phyloP scores from a whole-genome alignment of 2,329 filamentous ascomycete genomes.

The Neophaeococcomyces aloes region DNA sequence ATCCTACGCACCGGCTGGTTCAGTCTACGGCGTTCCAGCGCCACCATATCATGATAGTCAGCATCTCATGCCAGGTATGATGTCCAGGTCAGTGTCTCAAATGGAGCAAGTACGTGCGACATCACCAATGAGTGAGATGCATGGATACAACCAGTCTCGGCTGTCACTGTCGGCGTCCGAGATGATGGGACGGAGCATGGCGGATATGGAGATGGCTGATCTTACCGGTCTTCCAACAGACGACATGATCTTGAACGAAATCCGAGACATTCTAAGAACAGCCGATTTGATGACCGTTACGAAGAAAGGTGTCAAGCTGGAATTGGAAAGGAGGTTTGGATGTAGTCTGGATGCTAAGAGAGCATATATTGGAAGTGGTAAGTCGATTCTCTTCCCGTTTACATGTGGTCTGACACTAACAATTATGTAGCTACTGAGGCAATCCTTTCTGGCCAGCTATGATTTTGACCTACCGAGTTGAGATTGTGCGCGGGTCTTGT shows the following conservation, averaged over 20 bases:
- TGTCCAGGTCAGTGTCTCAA: slow-evolving; percentile 51
- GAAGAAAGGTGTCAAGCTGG: slow-evolving; percentile 94
- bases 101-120: slow-evolving; percentile 41
- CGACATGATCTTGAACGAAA: slow-evolving; percentile 83
- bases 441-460: slow-evolving; percentile 65
- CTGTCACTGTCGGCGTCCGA: slow-evolving; percentile 74
- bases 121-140: neutral
- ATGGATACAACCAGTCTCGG: slow-evolving; percentile 47
- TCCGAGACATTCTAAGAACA: slow-evolving; percentile 80
- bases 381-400: slow-evolving; percentile 29
- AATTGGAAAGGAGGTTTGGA: slow-evolving; percentile 83
- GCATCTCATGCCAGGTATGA: slow-evolving; percentile 32
- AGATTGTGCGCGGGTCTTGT: too few relatives aligned
- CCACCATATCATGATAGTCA: slow-evolving; percentile 14
- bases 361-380: slow-evolving; percentile 88
- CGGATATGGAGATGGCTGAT: slow-evolving; percentile 65
- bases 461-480: slow-evolving; percentile 12
- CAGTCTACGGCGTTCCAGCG: slow-evolving; percentile 56
- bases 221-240: slow-evolving; percentile 71
- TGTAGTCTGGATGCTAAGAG: slow-evolving; percentile 77
- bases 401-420: slow-evolving; percentile 25
- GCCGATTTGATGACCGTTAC: slow-evolving; percentile 96
- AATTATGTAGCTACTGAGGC: slow-evolving; percentile 59
- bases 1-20: slow-evolving; percentile 50
- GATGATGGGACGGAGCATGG: slow-evolving; percentile 46